Evolutionary conservation across 768 basidiomycete genomes (phyloP), one percentile per base, ranked within the genome.

Genomic region (Lentinula raphanica): DNA sequence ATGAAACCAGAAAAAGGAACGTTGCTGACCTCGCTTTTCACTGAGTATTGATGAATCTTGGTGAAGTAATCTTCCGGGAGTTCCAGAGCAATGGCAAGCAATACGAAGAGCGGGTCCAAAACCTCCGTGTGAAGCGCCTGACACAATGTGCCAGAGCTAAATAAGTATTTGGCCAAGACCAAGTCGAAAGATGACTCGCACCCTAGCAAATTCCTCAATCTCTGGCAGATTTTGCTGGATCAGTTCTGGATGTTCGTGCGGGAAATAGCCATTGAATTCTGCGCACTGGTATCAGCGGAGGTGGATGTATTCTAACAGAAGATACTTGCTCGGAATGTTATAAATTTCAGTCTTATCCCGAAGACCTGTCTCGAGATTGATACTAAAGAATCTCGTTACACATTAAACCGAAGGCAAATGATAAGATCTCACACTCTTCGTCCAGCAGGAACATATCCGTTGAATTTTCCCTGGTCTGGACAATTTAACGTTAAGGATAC

Each of bases 71-170:
- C 76, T 60, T 79, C 77, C 0, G 80, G 78, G 6, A 82, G 76
- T 62, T 81, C 80, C 42, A 84, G 76, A 0, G 79, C 79, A 54
- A 78, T 67, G 21, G 80, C 78, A 49, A 82, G 73, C 6, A 84
- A 67, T 31, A 71, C 67, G 59, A 74, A 71, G 6, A 82, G 72
- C 0, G 76, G 78, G 57, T 80, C 76, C 28, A 83, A 68, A 7
- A 83, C 72, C 59, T 79, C 72, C n/a, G 65, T 65, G 63, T 82
- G 78, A 11, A 82, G 68, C 2, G 68, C 64, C 72, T 73, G 40
- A 9, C 19, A 12, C 40, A 42, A 8, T 11, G 1, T 73, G 35
- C 19, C 7, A 12, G 19, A 44, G 6, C 21, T 0, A 23, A 12
- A 11, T n/a, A 59, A 54, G 28, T n/a, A 13, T 15, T 23, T 7